Evolutionary conservation across 208 protist genomes (phyloP).

Genomic region (Trypanosoma avium): DNA sequence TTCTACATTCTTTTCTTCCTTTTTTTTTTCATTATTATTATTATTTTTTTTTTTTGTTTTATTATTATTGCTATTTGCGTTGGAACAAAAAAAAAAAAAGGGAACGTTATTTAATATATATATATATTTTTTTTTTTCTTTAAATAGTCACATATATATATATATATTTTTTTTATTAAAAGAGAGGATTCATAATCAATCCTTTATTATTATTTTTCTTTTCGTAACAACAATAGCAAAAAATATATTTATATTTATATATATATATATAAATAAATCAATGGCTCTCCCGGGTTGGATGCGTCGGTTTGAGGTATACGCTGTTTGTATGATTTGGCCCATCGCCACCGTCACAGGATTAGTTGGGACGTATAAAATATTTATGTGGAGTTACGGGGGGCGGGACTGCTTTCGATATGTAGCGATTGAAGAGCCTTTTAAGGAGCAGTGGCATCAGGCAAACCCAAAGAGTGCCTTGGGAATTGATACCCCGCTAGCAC

Average conservation of each 20-base stretch:
- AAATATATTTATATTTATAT: too few relatives aligned
- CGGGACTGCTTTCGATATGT: constrained; percentile 88
- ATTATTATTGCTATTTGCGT: too few relatives aligned
- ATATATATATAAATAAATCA: not conserved
- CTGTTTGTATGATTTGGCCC: constrained; percentile 84
- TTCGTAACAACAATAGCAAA: not conserved
- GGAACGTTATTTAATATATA: too few relatives aligned
- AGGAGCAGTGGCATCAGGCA: constrained; percentile 85
- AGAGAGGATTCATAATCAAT: not conserved
- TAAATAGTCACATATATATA: too few relatives aligned
- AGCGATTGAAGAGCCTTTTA: constrained; percentile 81
- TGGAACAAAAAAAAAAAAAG: too few relatives aligned
- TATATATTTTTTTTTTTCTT: too few relatives aligned
- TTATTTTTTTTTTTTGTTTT: too few relatives aligned
- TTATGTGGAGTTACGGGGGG: constrained; percentile 90
- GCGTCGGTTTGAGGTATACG: constrained; percentile 79
- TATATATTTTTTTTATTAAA: too few relatives aligned
- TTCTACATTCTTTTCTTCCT: too few relatives aligned
- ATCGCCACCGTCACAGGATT: constrained; percentile 59
- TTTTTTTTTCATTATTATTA: too few relatives aligned
- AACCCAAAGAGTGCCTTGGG: constrained; percentile 80
- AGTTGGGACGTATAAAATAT: constrained; percentile 69
- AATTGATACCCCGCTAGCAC: constrained; percentile 78
- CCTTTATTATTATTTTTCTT: not conserved
- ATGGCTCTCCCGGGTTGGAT: constrained; percentile 78